Evolutionary conservation across 2,329 filamentous ascomycete genomes (phyloP), one percentile per base, ranked within the genome.

Genomic region (Fusarium sp.): DNA sequence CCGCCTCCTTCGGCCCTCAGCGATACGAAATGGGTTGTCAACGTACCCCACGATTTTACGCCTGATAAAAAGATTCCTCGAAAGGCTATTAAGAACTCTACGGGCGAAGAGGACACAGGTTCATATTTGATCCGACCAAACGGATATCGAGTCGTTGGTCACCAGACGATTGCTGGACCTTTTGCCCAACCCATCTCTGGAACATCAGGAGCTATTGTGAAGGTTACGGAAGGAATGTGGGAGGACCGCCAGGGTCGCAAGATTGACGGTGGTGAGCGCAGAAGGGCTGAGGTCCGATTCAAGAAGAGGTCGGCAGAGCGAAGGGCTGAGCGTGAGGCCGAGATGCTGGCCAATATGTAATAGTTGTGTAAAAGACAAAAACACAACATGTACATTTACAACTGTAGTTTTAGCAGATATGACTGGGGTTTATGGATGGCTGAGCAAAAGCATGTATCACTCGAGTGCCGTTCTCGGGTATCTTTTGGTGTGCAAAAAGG

Each of bases 261-360:
- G 91, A 92, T 99, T 75, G 95, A 98, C 83, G 96, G 96, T 80
- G 96, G 96, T 87, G 96, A 99, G 87, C 91, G 96, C 82, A 90
- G 96, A 83, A 91, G 89, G 82, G 93, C 93, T 21, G 92, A 97
- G 85, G 91, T 98, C 59, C 88, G 94, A 78, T 94, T 95, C 77
- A 97, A 97, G 91, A 92, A 91, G 85, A 89, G 92, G 74, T 91
- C 93, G 58, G 91, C 91, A 40, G 93, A 95, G 85, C 91, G 94
- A 75, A 93, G 92, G 82, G 94, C 94, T 73, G 88, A 87, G 78
- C 86, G 85, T 61, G 85, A 87, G 77, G 80, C 83, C 70, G 80
- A 86, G 69, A 64, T 79, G 46, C 62, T 80, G 75, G 72, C 74
- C 50, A 79, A 77, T 59, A 62, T 82, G 77, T 83, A 81, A 76